phyloP scores from a whole-genome alignment of 148 eudicot genomes.

The Oxyria digyna region DNA sequence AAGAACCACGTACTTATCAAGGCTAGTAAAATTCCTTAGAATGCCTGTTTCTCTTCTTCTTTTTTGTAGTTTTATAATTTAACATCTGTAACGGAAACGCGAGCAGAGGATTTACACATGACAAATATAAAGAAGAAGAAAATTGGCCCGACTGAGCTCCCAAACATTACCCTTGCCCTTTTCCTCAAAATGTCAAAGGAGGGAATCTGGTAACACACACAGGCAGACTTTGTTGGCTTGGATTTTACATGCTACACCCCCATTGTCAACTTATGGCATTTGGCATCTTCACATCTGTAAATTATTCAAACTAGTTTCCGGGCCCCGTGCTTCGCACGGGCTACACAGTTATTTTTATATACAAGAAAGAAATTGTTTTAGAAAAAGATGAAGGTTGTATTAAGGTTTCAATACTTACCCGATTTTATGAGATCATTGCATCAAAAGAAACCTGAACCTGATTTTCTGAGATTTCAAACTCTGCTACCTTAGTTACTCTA shows the following conservation, averaged over 20 bases:
- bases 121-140: slow-evolving; percentile 69
- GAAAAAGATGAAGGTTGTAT: too few relatives aligned
- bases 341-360: too few relatives aligned
- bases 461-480: too few relatives aligned
- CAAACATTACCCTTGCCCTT: slow-evolving; percentile 58
- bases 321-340: too few relatives aligned
- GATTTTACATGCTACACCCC: background rate
- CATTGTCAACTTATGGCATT: background rate
- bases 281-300: background rate
- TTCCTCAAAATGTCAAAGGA: slow-evolving; percentile 75
- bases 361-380: too few relatives aligned
- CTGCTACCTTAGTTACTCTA: too few relatives aligned
- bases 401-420: too few relatives aligned
- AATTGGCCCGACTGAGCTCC: slow-evolving; percentile 29
- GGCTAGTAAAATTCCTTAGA: too few relatives aligned
- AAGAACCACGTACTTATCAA: too few relatives aligned
- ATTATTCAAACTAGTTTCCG: too few relatives aligned
- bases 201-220: slow-evolving; percentile 51
- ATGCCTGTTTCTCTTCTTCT: background rate
- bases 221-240: background rate
- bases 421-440: too few relatives aligned
- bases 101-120: slow-evolving; percentile 29
- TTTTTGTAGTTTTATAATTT: slow-evolving; percentile 64
- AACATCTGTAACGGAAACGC: slow-evolving; percentile 44
- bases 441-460: too few relatives aligned